Evolutionary conservation across 2,329 filamentous ascomycete genomes (phyloP).

Genomic region (Ophiobolus disseminans): DNA sequence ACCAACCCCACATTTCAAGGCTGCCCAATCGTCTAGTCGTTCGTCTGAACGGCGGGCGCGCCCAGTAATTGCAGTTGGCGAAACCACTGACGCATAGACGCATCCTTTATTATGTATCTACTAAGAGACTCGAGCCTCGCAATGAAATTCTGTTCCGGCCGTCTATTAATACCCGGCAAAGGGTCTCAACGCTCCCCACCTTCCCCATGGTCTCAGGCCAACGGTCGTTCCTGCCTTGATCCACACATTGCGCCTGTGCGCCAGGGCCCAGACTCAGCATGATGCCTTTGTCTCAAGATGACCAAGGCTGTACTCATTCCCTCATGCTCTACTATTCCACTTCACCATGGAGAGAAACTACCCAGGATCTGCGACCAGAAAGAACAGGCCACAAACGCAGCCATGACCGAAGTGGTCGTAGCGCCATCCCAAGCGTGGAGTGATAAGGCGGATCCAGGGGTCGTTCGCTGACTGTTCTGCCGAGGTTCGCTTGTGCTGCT

Average conservation of each 20-base stretch:
- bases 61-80: not conserved
- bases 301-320: not conserved
- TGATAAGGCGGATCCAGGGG: slow-evolving; percentile 18
- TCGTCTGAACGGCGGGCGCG: not conserved
- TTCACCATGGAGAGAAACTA: not conserved
- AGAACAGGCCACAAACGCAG: not conserved
- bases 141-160: not conserved
- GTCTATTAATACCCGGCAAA: not conserved
- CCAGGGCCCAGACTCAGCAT: not conserved
- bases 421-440: slow-evolving; percentile 8
- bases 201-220: not conserved
- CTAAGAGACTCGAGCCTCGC: not conserved
- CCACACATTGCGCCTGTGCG: not conserved
- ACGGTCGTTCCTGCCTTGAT: not conserved
- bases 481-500: not conserved
- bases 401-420: slow-evolving; percentile 7
- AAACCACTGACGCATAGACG: not conserved
- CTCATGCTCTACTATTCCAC: not conserved
- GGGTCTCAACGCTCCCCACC: not conserved
- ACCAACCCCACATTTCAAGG: not conserved
- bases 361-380: not conserved
- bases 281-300: not conserved
- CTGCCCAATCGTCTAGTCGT: not conserved
- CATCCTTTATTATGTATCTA: not conserved
- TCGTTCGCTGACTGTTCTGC: not conserved